phyloP scores from a whole-genome alignment of 305 asterid species.

The Galium porrigens region DNA sequence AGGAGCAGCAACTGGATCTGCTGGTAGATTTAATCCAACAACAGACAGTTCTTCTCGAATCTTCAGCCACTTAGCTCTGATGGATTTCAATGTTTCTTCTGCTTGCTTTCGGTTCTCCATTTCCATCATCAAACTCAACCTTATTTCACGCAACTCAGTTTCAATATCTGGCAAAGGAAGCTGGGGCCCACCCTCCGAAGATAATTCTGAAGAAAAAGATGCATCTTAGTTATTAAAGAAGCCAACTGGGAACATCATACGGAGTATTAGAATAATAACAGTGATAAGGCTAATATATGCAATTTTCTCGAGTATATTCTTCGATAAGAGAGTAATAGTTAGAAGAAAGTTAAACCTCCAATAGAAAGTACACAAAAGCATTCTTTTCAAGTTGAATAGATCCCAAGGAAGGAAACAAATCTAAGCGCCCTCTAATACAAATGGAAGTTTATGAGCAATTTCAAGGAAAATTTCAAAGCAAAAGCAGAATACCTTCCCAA shows the following conservation, averaged over 20 bases:
- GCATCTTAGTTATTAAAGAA: conserved; percentile 15
- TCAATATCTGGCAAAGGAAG: conserved; percentile 38
- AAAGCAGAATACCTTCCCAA: conserved; percentile 67
- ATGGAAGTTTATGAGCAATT: neutral
- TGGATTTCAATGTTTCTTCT: conserved; percentile 47
- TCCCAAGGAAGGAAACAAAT: neutral
- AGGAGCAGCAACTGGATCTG: conserved; percentile 24
- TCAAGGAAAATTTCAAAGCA: neutral
- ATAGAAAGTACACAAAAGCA: neutral
- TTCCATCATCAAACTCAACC: conserved; percentile 60
- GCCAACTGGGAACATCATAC: conserved; percentile 6
- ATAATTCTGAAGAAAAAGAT: conserved; percentile 50
- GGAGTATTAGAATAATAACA: neutral
- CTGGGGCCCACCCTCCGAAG: conserved; percentile 53
- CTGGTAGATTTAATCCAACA: conserved; percentile 59
- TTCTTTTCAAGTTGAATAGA: neutral
- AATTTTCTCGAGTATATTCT: neutral
- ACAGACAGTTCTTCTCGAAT: conserved; percentile 41
- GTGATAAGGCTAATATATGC: neutral
- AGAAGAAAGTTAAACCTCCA: neutral
- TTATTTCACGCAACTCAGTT: conserved; percentile 54
- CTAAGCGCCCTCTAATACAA: neutral
- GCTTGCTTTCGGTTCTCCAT: conserved; percentile 73
- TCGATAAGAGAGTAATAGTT: neutral
- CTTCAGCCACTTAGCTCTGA: conserved; percentile 54